phyloP scores from a whole-genome alignment of 2,329 filamentous ascomycete species.

The Claviceps arundinis region DNA sequence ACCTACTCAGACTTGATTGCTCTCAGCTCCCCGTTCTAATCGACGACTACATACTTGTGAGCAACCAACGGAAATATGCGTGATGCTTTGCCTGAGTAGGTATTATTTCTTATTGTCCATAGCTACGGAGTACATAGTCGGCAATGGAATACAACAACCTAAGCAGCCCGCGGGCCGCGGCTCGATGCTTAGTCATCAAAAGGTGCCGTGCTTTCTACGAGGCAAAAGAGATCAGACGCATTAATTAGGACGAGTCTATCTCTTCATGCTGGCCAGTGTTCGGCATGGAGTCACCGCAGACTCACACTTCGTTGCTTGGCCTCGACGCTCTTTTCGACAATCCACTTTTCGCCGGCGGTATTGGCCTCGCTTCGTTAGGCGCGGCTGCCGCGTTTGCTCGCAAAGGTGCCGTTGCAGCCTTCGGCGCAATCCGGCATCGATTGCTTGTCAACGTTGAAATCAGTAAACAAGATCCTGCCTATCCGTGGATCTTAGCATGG shows the following conservation, averaged over 20 bases:
- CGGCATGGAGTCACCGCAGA: slow-evolving; percentile 19
- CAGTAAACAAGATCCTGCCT: slow-evolving; percentile 83
- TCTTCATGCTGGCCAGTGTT: neutral
- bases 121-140: no score
- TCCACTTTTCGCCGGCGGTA: slow-evolving; percentile 56
- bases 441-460: slow-evolving; percentile 94
- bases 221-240: neutral
- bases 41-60: slow-evolving; percentile 13
- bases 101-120: no score
- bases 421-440: slow-evolving; percentile 64
- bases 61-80: slow-evolving; percentile 19
- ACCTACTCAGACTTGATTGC: neutral
- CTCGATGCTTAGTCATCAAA: neutral
- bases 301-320: slow-evolving; percentile 25
- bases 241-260: neutral
- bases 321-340: slow-evolving; percentile 50
- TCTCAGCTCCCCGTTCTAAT: neutral
- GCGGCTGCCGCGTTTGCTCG: slow-evolving; percentile 71
- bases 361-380: slow-evolving; percentile 82
- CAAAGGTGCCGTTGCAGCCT: slow-evolving; percentile 57
- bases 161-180: no score
- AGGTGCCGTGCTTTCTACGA: neutral
- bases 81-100: slow-evolving; percentile 9
- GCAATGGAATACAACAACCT: no score
- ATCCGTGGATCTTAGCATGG: slow-evolving; percentile 90